Base-by-base conservation (phyloP, 1,284 basidiomycete genomes). In the Irpex sp. region DNA sequence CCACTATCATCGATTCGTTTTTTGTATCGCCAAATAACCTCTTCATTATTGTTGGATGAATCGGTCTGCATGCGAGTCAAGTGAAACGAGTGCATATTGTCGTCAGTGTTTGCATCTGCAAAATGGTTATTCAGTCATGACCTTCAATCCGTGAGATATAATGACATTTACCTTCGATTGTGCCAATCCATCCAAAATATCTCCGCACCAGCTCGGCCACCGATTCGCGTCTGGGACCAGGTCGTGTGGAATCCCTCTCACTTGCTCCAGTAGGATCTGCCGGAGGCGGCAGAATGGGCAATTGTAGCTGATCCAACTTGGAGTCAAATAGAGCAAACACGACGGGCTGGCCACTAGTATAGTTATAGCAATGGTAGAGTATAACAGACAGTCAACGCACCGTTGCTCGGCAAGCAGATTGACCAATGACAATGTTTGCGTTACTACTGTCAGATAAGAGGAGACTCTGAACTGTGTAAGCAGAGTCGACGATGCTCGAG, bases 251-350 rank as follows among this genome's bases (percentile, higher is more conserved):
- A 7, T 56, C 54, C 9, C 15, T 17, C 11, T 56, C 54, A 6
- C 19, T 11, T 3, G 54, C 21, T 56, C 5, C 26, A 8, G 13
- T 26, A 17, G 19, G 26, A 13, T 8, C 17, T 11, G 70, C 67
- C 2, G 70, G 74, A 19, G 72, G 70, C 49, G 76, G 78, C 31
- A 83, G 64, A 8, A 90, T 76, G 0, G 89, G 88, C 3, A 91
- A 76, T 65, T 76, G 82, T 34, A 91, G 72, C 2, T 77, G 67
- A 58, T 81, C 77, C n/a, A 92, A 68, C 13, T 76, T 77, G 26
- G 85, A 85, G 69, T 92, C 89, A 68, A 92, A 91, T 21, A 92
- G 72, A 2, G 80, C 83, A 26, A 90, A 71, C 3, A 79, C 80
- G 13, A 86, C 72, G 37, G 76, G 65, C 49, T 73, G 67, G n/a